Evolutionary conservation across 1,139 yeast genomes (phyloP), one percentile per base, ranked within the genome.

Genomic region (Sugiyamaella xylanicola): DNA sequence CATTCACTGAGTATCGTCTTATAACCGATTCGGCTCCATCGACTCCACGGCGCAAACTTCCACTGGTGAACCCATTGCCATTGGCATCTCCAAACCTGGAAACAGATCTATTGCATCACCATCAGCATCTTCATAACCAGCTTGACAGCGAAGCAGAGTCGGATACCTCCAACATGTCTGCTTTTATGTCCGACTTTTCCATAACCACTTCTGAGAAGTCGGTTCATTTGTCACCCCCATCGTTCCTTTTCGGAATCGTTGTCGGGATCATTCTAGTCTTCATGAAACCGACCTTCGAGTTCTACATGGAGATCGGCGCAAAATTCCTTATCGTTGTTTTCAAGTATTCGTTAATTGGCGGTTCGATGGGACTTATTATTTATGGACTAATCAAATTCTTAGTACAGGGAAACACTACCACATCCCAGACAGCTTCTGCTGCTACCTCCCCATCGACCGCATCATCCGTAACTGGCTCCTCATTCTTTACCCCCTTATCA

Each of bases 271-370:
- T 61, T 29, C 55, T 65, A 16, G 64, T 66, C 5, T 54, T 59
- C 40, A 44, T 63, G 35, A 55, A 66, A 16, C 68, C 68, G 3
- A 53, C 63, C 3, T 48, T 64, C 13, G 67, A 65, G 50, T 57
- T 57, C 41, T 65, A 65, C 51, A 59, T 65, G 51, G 68, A 65
- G 41, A 59, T 64, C 16, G 62, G 68, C 40, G 68, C 66, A 43
- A 52, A 54, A 20, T 59, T 61, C 42, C 56, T 63, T 15, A 57
- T 65, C 1, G 54, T 56, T 1, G 51, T 56, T 1, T 51, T 64
- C 9, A 52, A 65, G 46, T 61, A 62, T 48, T 45, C 59, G 7
- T 58, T 64, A 16, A 61, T 64, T 39, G 63, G 67, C 66, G 65
- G 64, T 7, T 61, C 66, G 13, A 60, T 65, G 20, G 60, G 58